phyloP scores from a whole-genome alignment of 2,329 filamentous ascomycete species.

The Ophiocordyceps australis region DNA sequence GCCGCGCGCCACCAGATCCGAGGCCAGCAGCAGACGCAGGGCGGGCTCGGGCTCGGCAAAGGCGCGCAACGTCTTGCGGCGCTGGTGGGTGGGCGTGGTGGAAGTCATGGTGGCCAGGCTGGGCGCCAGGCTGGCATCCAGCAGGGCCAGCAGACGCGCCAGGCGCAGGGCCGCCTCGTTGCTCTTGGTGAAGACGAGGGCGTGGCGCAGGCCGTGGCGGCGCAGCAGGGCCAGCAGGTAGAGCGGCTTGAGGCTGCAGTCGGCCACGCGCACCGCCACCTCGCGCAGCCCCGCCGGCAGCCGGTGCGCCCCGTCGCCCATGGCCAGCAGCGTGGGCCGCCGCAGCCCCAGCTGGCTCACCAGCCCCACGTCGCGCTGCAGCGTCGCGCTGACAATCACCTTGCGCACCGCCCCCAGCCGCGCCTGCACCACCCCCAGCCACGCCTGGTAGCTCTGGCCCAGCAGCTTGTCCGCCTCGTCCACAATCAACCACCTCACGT shows the following conservation, averaged over 20 bases:
- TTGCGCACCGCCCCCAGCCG: constrained; percentile 49
- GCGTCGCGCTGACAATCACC: constrained; percentile 76
- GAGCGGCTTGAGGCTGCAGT: constrained; percentile 59
- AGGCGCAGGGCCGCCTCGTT: constrained; percentile 79
- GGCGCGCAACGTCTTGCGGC: constrained; percentile 47
- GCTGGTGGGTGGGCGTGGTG: constrained; percentile 53
- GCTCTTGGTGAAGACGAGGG: constrained; percentile 78
- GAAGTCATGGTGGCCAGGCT: constrained; percentile 58
- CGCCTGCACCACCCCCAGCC: constrained; percentile 58
- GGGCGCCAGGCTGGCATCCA: constrained; percentile 38
- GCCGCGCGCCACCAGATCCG: constrained; percentile 83
- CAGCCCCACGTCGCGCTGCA: constrained; percentile 73
- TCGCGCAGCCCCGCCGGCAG: constrained; percentile 49
- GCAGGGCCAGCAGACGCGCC: constrained; percentile 55
- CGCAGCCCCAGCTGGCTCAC: constrained; percentile 55
- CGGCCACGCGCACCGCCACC: constrained; percentile 47
- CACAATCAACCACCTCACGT: constrained; percentile 75
- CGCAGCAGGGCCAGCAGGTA: constrained; percentile 65
- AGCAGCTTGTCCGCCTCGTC: constrained; percentile 89
- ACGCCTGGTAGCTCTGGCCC: constrained; percentile 83
- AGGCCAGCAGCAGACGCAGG: constrained; percentile 65
- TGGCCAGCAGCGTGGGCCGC: constrained; percentile 57
- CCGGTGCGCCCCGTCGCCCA: constrained; percentile 33
- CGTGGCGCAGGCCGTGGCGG: constrained; percentile 17
- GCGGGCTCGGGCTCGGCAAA: constrained; percentile 49